Evolutionary conservation across 257 asterid genomes (phyloP).

Genomic region (Solanum appendiculatum): DNA sequence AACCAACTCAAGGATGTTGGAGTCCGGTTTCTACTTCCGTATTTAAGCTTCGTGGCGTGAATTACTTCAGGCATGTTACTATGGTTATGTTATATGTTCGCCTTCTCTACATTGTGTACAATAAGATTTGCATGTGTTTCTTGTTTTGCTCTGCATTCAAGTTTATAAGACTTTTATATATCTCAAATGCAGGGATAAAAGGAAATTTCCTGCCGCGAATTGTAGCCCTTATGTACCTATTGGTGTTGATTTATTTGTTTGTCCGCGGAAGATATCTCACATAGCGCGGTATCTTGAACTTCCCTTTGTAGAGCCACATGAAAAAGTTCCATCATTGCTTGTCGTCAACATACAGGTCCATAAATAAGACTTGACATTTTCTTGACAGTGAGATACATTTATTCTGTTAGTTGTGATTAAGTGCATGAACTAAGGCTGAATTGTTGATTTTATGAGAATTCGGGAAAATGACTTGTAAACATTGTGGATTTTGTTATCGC

Average conservation of each 20-base stretch:
- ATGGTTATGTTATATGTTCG: neutral
- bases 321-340: constrained; percentile 56
- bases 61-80: constrained; percentile 55
- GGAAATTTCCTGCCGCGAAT: constrained; percentile 61
- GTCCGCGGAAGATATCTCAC: constrained; percentile 59
- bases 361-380: neutral
- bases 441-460: neutral
- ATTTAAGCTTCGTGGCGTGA: constrained; percentile 69
- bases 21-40: constrained; percentile 49
- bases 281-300: constrained; percentile 72
- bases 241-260: constrained; percentile 69
- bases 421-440: neutral
- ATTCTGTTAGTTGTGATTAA: neutral
- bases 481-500: constrained; percentile 1
- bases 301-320: constrained; percentile 32
- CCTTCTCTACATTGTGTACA: neutral
- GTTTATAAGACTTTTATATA: neutral
- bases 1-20: constrained; percentile 50
- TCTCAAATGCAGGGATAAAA: constrained; percentile 53
- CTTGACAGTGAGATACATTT: neutral
- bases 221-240: constrained; percentile 60
- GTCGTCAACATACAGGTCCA: constrained; percentile 73
- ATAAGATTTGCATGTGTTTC: neutral
- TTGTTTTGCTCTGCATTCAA: neutral
- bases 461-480: neutral